A percentile compares a stretch with the other conserved stretches of the same genome.
Conservation (phyloP, 2,329 filamentous ascomycete species). For the Beauveria sp. region DNA sequence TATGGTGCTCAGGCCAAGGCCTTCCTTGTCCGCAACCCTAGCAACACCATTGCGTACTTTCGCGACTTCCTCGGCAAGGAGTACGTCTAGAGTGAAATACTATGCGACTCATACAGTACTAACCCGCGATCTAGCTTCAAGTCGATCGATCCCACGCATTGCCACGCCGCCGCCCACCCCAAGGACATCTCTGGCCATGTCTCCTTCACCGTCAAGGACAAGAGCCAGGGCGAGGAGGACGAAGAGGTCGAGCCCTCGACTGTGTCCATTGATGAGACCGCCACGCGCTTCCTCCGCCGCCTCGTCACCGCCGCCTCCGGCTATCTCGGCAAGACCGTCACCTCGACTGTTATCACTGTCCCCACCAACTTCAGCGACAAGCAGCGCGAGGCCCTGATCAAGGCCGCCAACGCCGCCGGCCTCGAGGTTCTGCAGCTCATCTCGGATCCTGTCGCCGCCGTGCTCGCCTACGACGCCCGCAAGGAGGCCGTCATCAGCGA, state of each 20-base stretch:
- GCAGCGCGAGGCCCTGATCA: slow-evolving; percentile 73
- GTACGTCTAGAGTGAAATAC: slow-evolving; percentile 41
- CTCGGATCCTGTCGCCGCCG: slow-evolving; percentile 79
- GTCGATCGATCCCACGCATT: slow-evolving; percentile 91
- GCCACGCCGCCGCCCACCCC: slow-evolving; percentile 88
- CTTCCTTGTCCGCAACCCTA: slow-evolving; percentile 84
- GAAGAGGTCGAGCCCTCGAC: slow-evolving; percentile 48
- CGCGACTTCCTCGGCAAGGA: slow-evolving; percentile 92
- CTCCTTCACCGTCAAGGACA: slow-evolving; percentile 78
- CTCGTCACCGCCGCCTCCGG: slow-evolving; percentile 79
- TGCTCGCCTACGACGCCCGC: slow-evolving; percentile 85
- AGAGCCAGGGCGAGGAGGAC: slow-evolving; percentile 36
- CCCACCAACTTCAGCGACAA: slow-evolving; percentile 88
- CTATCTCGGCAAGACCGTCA: slow-evolving; percentile 87
- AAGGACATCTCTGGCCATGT: slow-evolving; percentile 64
- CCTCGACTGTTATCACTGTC: slow-evolving; percentile 87
- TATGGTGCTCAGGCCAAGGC: slow-evolving; percentile 92
- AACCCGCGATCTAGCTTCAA: slow-evolving; percentile 56
- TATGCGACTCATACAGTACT: background rate
- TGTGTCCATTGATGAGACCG: slow-evolving; percentile 70
- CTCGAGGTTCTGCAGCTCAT: slow-evolving; percentile 91
- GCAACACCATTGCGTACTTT: slow-evolving; percentile 93
- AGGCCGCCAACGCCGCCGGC: slow-evolving; percentile 70
- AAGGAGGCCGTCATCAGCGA: slow-evolving; percentile 67
- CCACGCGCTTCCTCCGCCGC: slow-evolving; percentile 76